Percentiles rank a stretch among this genome's conserved stretches.
Evolutionary conservation across 345 rosid species (phyloP).

Genomic region (Viola odorata): DNA sequence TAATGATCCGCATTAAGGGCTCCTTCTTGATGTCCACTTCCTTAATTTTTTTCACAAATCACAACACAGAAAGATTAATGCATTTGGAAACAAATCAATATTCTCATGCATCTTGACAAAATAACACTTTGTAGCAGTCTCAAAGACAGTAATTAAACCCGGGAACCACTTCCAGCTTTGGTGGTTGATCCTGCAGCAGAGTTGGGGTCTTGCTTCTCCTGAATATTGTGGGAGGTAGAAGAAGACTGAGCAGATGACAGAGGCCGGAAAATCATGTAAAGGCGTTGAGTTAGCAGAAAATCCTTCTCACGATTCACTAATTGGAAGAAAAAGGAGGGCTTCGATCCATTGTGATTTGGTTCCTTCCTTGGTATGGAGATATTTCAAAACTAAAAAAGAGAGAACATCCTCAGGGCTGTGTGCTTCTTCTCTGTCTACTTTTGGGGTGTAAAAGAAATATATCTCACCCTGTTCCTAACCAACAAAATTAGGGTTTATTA

Average conservation of each 20-base stretch:
- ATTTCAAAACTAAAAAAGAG: too few species aligned
- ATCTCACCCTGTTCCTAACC: conserved; percentile 63
- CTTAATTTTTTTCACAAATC: conserved; percentile 14
- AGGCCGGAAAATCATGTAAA: conserved; percentile 59
- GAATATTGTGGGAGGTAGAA: too few species aligned
- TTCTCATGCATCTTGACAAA: background rate
- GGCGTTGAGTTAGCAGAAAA: too few species aligned
- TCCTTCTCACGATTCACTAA: too few species aligned
- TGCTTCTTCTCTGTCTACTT: conserved; percentile 59
- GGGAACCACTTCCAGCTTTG: background rate
- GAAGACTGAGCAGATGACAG: conserved; percentile 53
- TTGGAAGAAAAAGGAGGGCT: too few species aligned
- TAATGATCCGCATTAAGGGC: conserved; percentile 47
- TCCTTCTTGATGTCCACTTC: conserved; percentile 56
- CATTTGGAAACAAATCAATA: too few species aligned
- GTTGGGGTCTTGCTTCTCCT: conserved; percentile 55
- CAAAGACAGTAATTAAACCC: conserved; percentile 31
- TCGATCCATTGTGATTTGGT: too few species aligned
- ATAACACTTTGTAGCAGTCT: conserved; percentile 43
- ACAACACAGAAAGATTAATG: background rate
- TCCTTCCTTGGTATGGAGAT: too few species aligned
- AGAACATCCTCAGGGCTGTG: conserved; percentile 56
- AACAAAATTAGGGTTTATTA: background rate
- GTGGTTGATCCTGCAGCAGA: conserved; percentile 24
- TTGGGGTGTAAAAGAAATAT: conserved; percentile 79